Evolutionary conservation across 352 stramenopile species (phyloP).

Genomic region (Pythium volutum): DNA sequence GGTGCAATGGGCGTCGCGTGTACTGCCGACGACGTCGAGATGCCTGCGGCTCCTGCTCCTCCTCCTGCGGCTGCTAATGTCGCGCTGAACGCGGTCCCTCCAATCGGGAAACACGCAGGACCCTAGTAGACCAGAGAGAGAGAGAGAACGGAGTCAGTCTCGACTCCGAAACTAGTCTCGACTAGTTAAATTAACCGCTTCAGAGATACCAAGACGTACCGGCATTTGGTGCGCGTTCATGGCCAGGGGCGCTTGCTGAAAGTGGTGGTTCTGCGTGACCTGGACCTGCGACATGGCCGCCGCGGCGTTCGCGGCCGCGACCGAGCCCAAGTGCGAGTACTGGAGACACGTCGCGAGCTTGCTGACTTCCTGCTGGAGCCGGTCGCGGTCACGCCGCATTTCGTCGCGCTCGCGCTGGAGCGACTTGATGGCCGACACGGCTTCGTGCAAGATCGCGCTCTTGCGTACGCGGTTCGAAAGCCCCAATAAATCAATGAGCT

Average conservation of each 20-base stretch:
- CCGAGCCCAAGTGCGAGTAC: slow-evolving; percentile 54
- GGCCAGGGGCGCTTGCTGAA: background rate
- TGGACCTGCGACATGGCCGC: slow-evolving; percentile 37
- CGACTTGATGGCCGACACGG: slow-evolving; percentile 59
- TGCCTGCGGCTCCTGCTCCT: background rate
- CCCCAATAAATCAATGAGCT: slow-evolving; percentile 62
- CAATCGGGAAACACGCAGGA: slow-evolving; percentile 46
- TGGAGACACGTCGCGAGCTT: slow-evolving; percentile 65
- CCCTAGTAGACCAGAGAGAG: slow-evolving; percentile 22
- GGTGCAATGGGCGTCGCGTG: slow-evolving; percentile 19
- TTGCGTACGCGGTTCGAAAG: slow-evolving; percentile 74
- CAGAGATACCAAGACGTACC: slow-evolving; percentile 17
- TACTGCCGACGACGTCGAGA: slow-evolving; percentile 2
- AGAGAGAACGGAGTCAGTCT: no score
- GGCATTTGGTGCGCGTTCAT: slow-evolving; percentile 7
- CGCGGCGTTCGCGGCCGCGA: slow-evolving; percentile 41
- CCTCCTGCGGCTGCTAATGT: slow-evolving; percentile 1
- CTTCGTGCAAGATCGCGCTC: slow-evolving; percentile 70
- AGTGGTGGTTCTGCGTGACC: background rate
- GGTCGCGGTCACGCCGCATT: slow-evolving; percentile 51
- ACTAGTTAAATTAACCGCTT: no score
- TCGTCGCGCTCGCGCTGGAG: slow-evolving; percentile 64
- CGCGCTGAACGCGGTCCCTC: slow-evolving; percentile 23
- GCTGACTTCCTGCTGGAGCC: slow-evolving; percentile 62
- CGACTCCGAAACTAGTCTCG: no score